Conservation (phyloP, 805 yeast genomes). For the Candida parachauliodes region DNA sequence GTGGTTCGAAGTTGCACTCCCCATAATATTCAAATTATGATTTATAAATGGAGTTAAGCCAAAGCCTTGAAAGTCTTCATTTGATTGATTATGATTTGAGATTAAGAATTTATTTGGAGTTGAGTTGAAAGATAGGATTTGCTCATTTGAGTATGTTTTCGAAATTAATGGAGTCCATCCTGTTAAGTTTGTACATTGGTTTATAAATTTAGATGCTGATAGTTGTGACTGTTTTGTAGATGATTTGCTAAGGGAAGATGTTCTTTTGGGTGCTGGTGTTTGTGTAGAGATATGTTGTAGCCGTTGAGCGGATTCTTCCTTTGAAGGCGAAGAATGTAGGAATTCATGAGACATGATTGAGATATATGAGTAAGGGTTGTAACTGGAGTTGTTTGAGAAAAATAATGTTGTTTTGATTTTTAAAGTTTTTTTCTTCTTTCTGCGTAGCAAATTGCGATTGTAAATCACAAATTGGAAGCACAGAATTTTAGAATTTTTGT, state of each 20-base stretch:
- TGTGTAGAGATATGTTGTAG: neutral
- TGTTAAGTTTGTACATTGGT: slow-evolving; percentile 17
- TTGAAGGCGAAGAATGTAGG: slow-evolving; percentile 35
- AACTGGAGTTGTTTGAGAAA: neutral
- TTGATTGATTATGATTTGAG: slow-evolving; percentile 8
- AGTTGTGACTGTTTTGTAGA: slow-evolving; percentile 14
- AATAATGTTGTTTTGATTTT: neutral
- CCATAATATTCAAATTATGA: slow-evolving; percentile 24
- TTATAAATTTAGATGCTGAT: slow-evolving; percentile 19
- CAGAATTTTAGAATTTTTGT: neutral
- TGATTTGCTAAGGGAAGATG: slow-evolving; percentile 2
- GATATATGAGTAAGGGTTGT: neutral
- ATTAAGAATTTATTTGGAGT: slow-evolving; percentile 30
- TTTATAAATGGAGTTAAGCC: slow-evolving; percentile 42
- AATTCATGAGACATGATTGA: slow-evolving; percentile 25
- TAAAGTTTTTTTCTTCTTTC: neutral
- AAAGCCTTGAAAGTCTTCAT: slow-evolving; percentile 20
- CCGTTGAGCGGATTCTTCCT: slow-evolving; percentile 18
- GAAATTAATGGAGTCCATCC: slow-evolving; percentile 45
- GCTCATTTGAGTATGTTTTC: slow-evolving; percentile 34
- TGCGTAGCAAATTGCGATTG: neutral
- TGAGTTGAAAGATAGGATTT: slow-evolving; percentile 28
- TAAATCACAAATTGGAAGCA: too few relatives aligned
- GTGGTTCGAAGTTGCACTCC: slow-evolving; percentile 15
- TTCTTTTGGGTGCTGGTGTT: slow-evolving; percentile 8